These are phyloP conservation scores for Arthonia radiata DNA, from an alignment of 495 filamentous ascomycete genomes.

Conservation along the genomic window DNA sequence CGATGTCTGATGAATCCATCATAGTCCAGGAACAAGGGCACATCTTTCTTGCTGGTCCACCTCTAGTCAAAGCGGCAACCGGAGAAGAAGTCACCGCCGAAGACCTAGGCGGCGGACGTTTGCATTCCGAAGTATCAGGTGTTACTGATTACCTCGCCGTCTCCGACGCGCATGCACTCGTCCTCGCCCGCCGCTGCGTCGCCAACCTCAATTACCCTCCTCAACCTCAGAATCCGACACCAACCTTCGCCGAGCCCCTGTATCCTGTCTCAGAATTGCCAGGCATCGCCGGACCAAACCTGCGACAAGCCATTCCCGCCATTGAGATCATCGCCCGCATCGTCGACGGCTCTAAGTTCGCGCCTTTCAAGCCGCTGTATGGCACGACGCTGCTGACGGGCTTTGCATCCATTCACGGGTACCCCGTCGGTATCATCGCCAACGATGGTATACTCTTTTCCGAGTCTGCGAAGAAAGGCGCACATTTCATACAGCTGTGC, in stretches of 20 bases:
- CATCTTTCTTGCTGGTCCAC: slow-evolving; percentile 88
- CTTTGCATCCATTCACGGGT: slow-evolving; percentile 74
- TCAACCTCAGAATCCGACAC: too few relatives aligned
- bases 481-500: slow-evolving; percentile 97
- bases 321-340: slow-evolving; percentile 87
- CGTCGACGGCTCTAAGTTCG: slow-evolving; percentile 71
- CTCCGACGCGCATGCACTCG: slow-evolving; percentile 79
- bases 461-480: slow-evolving; percentile 70
- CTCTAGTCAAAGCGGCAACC: slow-evolving; percentile 87
- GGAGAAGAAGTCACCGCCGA: slow-evolving; percentile 84
- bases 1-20: slow-evolving; percentile 93
- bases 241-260: slow-evolving; percentile 33
- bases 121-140: slow-evolving; percentile 79
- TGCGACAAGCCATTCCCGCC: slow-evolving; percentile 57
- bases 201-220: slow-evolving; percentile 82
- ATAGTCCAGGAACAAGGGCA: slow-evolving; percentile 89
- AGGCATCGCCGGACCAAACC: slow-evolving; percentile 73
- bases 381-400: slow-evolving; percentile 80
- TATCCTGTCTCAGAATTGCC: slow-evolving; percentile 60
- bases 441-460: slow-evolving; percentile 98
- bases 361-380: slow-evolving; percentile 89
- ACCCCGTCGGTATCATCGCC: slow-evolving; percentile 78
- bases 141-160: slow-evolving; percentile 93
- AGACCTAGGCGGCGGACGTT: slow-evolving; percentile 75
- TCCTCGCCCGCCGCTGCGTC: slow-evolving; percentile 61